Evolutionary conservation across 768 basidiomycete species (phyloP), one percentile per base, ranked within the genome.

Genomic region (Tricholoma terreum): DNA sequence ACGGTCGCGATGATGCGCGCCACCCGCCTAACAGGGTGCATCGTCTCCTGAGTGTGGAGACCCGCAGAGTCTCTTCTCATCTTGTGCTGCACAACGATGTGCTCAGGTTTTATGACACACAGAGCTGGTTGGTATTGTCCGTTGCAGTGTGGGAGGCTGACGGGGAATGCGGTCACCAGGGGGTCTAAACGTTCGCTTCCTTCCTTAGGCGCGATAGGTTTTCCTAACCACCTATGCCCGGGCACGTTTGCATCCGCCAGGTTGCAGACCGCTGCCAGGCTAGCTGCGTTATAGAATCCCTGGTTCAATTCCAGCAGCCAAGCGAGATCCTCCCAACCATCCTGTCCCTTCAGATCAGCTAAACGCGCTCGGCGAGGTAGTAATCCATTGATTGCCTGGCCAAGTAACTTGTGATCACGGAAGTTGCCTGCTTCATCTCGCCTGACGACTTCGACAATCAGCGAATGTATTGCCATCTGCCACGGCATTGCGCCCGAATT

Each of bases 251-350:
- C 31, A 21, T 46, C 50, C 12, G 60, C 53, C 27, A 62, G 42
- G 17, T 56, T 60, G 50, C 65, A 67, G 6, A 67, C 63, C 9
- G 65, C 67, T 17, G 67, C 67, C 5, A 69, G 65, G 49, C 60
- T 57, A 4, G 63, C 65, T 7, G 65, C 59, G 51, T 69, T 69
- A 45, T 67, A 69, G 31, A 63, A 68, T 1, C 62, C 67, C 30
- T 68, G 67, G 52, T 68, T 68, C 12, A 68, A 52, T 54, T 68
- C 67, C 17, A 69, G 55, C 31, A 69, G 49, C 67, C 66, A 67
- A 2, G 67, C 65, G 12, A 69, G 56, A 38, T 69, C 67, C 11
- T 54, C 59, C 67, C 67, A 68, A 5, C 66, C 65, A 31, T 65
- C 58, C 8, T 54, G 12, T 14, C 57, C 61, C 15, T 38, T 17